Evolutionary conservation across 768 basidiomycete species (phyloP).

Genomic region (Boletus sp.): DNA sequence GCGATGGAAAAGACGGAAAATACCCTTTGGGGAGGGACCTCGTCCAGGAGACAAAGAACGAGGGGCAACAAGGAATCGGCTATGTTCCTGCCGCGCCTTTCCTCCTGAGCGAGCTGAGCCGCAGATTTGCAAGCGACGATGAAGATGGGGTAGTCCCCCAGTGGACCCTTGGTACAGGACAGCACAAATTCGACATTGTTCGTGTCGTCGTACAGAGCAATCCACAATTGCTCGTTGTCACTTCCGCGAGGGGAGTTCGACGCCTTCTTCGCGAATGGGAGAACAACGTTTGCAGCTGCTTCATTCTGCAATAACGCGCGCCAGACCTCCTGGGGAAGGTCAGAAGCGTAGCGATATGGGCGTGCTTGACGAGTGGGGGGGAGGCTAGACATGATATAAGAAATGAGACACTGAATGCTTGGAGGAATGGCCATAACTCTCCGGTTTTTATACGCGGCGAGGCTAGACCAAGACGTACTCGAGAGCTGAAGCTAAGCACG

Average conservation of each 20-base stretch:
- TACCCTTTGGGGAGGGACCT: slow-evolving; percentile 9
- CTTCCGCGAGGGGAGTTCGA: not conserved
- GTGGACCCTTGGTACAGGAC: slow-evolving; percentile 4
- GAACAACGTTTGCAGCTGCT: slow-evolving; percentile 37
- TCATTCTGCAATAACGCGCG: slow-evolving; percentile 27
- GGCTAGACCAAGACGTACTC: not conserved
- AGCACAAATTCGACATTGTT: slow-evolving; percentile 10
- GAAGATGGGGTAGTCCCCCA: slow-evolving; percentile 11
- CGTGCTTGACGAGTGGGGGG: not conserved
- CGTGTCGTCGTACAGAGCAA: slow-evolving; percentile 24
- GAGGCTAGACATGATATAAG: slow-evolving; percentile 14
- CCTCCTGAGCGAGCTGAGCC: slow-evolving; percentile 10
- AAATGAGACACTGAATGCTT: slow-evolving; percentile 6
- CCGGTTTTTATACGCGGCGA: slow-evolving; percentile 10
- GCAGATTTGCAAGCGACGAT: slow-evolving; percentile 15
- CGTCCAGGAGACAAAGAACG: slow-evolving; percentile 10
- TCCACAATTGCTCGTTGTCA: slow-evolving; percentile 27
- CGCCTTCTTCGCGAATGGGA: slow-evolving; percentile 36
- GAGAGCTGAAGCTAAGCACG: not conserved
- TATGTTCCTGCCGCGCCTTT: not conserved
- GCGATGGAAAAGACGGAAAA: slow-evolving; percentile 68
- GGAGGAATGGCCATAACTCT: not conserved
- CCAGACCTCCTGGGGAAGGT: slow-evolving; percentile 30
- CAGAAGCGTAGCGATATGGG: slow-evolving; percentile 1
- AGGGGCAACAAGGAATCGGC: no score